Conservation (phyloP, 345 rosid genomes). For the Arabidopsis thaliana region DNA sequence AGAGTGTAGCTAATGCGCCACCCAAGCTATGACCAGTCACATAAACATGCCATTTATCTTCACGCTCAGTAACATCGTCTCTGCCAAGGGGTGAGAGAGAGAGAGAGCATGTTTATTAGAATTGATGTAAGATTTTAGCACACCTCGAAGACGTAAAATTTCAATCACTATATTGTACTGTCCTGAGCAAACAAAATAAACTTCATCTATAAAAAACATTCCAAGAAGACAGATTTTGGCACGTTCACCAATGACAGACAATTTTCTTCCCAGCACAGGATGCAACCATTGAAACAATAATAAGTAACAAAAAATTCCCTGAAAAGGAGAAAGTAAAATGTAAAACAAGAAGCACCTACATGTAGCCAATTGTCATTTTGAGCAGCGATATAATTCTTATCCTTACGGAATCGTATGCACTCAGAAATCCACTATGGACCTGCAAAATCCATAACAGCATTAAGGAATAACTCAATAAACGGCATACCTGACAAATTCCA, state of each 20-base stretch:
- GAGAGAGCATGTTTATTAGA: conserved; percentile 26
- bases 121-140: conserved; percentile 1
- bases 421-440: conserved; percentile 94
- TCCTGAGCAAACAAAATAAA: neutral
- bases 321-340: conserved; percentile 9
- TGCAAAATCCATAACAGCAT: conserved; percentile 45
- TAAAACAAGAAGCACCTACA: conserved; percentile 55
- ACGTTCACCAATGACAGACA: neutral
- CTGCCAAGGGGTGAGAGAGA: conserved; percentile 45
- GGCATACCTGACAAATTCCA: conserved; percentile 6
- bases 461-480: conserved; percentile 2
- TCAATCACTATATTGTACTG: neutral
- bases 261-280: neutral
- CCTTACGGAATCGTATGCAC: conserved; percentile 90
- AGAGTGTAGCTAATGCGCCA: conserved; percentile 94
- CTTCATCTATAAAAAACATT: neutral
- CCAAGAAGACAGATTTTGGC: neutral
- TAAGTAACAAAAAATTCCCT: neutral
- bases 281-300: neutral
- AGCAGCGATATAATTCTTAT: conserved; percentile 77
- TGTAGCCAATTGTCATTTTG: conserved; percentile 65
- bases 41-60: conserved; percentile 78
- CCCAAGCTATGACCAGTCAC: conserved; percentile 98
- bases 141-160: neutral
- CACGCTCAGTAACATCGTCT: conserved; percentile 56